Evolutionary conservation across 2,329 filamentous ascomycete genomes (phyloP).

Genomic region (Diaporthe velutina): DNA sequence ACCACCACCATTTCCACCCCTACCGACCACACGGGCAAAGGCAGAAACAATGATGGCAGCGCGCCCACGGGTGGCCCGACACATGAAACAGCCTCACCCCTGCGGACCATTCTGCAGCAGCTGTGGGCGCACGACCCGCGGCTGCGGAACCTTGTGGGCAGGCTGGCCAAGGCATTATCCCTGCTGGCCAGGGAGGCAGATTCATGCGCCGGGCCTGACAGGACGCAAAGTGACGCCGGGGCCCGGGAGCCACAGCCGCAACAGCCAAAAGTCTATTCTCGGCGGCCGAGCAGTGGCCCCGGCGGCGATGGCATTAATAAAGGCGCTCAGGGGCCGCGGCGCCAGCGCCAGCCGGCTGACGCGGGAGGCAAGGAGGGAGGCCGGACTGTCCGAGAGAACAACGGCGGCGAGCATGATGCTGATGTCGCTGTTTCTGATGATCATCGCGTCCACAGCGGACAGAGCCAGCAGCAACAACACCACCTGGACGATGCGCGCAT

Average conservation of each 20-base stretch:
- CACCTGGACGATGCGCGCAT: constrained; percentile 46
- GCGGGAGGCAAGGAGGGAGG: constrained; percentile 27
- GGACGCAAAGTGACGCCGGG: constrained; percentile 12
- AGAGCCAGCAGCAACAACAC: not conserved
- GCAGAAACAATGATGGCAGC: too few species aligned
- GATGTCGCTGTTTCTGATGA: not conserved
- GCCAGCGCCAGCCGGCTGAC: not conserved
- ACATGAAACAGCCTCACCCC: constrained; percentile 42
- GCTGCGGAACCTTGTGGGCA: constrained; percentile 46
- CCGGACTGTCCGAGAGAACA: constrained; percentile 8
- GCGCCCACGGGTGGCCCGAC: not conserved
- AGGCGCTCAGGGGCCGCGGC: not conserved
- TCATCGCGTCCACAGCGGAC: not conserved
- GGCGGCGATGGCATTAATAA: not conserved
- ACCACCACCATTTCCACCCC: constrained; percentile 11
- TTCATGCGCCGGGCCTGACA: constrained; percentile 8
- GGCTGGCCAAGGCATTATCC: constrained; percentile 25
- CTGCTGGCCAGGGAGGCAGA: not conserved
- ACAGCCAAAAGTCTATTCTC: constrained; percentile 11
- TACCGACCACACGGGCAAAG: constrained; percentile 28
- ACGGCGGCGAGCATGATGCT: not conserved
- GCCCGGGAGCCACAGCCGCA: constrained; percentile 8
- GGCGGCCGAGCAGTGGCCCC: not conserved
- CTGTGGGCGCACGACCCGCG: constrained; percentile 47
- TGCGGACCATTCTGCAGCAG: constrained; percentile 47